Base-by-base conservation (phyloP, 306 rosid species). In the Geum urbanum region DNA sequence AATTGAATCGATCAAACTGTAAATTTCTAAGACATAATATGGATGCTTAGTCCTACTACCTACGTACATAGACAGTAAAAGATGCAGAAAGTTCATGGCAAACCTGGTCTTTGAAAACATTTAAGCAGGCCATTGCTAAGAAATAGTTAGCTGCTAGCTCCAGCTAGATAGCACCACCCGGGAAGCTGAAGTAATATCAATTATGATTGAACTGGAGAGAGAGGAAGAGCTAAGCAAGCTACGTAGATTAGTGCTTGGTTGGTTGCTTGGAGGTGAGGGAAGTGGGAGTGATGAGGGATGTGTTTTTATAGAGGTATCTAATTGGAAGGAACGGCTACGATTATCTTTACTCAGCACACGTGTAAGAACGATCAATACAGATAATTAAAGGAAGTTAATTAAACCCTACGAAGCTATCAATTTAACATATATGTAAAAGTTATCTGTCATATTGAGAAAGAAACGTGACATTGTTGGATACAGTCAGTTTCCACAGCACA, bases 391-490 rank as follows among this genome's bases (percentile, higher is more conserved):
- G 12, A 72, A 43, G 32, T 27, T 27, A 27, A 27, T 27, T 27
- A 27, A 61, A 46, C 35, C 19, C 35, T 40, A 19, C 14, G 54
- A 57, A 57, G 63, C 18, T 55, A 55, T 20, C 40, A 68, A 52
- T n/a, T n/a, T n/a, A n/a, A n/a, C n/a, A 52, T 40, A 13, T 53
- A 16, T 43, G 9, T 43, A 3, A 11, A 35, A 55, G 8, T 9
- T 43, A 7, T 43, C 46, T 6, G 7, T 6, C 6, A 9, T 0
- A 57, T 24, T 11, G 18, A 57, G 8, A 68, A 63, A 56, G 72
- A 79, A 69, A 48, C 83, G 88, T 86, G 88, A 74, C 10, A 18
- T 63, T 63, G 76, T 81, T 79, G 91, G 70, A 83, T 83, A 24
- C 73, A 69, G 63, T 45, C 52, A 53, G 20, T 14, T 15, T 53